Base-by-base conservation (phyloP, 805 yeast species). In the Barnettozyma sp. region DNA sequence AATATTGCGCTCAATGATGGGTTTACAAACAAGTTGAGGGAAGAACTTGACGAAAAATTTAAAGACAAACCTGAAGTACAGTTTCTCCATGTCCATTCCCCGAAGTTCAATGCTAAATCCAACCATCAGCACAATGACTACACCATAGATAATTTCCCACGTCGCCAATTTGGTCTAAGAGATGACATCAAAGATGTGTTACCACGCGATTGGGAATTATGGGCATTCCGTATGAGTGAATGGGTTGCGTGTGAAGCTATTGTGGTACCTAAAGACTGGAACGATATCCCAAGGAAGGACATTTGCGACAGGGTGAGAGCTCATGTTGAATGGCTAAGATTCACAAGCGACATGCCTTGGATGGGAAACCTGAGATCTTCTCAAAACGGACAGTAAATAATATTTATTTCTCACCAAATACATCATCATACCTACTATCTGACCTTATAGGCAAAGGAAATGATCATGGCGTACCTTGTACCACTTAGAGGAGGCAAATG, bases 201-300 rank as follows among this genome's bases (percentile, higher is more conserved):
- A 7, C 43, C 50, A 5, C 19, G 32, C 19, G 56, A 52, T 38
- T 52, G 55, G 54, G 56, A 52, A 36, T 37, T 52, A 17, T 50
- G 48, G 35, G 40, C 42, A 1, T 52, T 50, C 6, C 48, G 52
- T 33, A 48, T 52, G 27, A 41, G 49, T 20, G 53, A 52, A 33
- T 52, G 56, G 56, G 28, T 52, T 13, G 56, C 56, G 4, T 52
- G 56, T 42, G 55, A 52, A 4, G 49, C 56, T 5, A 38, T 40
- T 20, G 41, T 47, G 21, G 34, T 50, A 17, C 56, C 56, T 15
- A 16, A 48, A 13, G 52, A 50, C 30, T 52, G 56, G 56, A 43
- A 46, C 30, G 41, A 41, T 17, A 26, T 38, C 15, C 46, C 44
- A 20, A 49, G 54, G 36, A 30, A 32, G 4, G 43, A 42, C 7